Conservation (phyloP, 2,329 filamentous ascomycete genomes). For the Cladosporium austrohemisphaericum region DNA sequence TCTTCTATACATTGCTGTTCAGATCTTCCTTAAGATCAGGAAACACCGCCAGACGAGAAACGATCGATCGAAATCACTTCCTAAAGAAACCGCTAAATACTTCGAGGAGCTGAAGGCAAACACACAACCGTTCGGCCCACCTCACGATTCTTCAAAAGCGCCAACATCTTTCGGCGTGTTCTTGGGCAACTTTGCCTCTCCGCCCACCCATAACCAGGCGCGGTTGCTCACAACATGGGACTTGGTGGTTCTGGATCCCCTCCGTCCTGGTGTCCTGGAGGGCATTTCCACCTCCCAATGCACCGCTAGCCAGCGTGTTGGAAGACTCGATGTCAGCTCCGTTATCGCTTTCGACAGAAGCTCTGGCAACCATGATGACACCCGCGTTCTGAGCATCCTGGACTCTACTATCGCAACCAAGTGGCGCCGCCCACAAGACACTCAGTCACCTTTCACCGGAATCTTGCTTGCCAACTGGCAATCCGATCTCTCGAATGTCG, state of each 20-base stretch:
- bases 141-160: constrained; percentile 16
- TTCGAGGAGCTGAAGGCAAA: constrained; percentile 14
- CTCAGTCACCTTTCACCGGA: constrained; percentile 38
- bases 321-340: constrained; percentile 18
- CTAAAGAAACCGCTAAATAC: constrained; percentile 10
- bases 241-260: constrained; percentile 25
- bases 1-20: constrained; percentile 1
- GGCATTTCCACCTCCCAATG: constrained; percentile 22
- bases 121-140: constrained; percentile 15
- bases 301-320: constrained; percentile 24
- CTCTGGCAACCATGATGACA: constrained; percentile 9
- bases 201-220: constrained; percentile 20
- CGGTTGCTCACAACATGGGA: constrained; percentile 26
- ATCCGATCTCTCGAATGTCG: constrained; percentile 27
- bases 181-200: constrained; percentile 25
- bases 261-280: constrained; percentile 20
- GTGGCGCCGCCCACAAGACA: constrained; percentile 28
- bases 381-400: constrained; percentile 15
- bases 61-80: constrained; percentile 5
- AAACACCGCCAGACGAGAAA: background rate
- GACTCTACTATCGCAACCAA: constrained; percentile 16
- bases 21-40: background rate
- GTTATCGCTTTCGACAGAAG: constrained; percentile 8
- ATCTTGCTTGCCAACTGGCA: constrained; percentile 44
- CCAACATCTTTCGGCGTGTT: constrained; percentile 27